These are phyloP conservation scores for Cardiospermum halicacabum DNA, from an alignment of 345 rosid species.

Conservation along the genomic window DNA sequence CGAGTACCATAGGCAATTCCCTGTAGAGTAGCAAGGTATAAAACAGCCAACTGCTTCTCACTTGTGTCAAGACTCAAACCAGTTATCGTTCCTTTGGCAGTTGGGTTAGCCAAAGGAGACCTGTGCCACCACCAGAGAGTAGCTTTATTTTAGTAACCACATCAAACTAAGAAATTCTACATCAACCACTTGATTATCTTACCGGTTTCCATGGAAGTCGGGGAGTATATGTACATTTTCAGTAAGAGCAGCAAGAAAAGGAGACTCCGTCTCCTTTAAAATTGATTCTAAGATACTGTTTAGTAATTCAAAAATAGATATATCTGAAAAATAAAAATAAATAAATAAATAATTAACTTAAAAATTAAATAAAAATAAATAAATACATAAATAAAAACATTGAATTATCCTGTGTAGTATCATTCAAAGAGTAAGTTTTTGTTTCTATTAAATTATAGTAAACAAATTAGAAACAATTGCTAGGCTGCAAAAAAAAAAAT, in stretches of 20 bases:
- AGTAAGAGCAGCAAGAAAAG: slow-evolving; percentile 84
- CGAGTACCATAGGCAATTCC: slow-evolving; percentile 94
- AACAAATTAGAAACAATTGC: not conserved
- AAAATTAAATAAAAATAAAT: slow-evolving; percentile 16
- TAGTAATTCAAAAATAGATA: slow-evolving; percentile 70
- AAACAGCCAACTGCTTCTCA: slow-evolving; percentile 76
- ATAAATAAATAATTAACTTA: not conserved
- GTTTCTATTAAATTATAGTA: not conserved
- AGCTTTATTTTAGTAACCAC: slow-evolving; percentile 1
- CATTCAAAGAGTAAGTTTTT: not conserved
- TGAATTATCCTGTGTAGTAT: no score
- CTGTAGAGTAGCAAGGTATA: slow-evolving; percentile 77
- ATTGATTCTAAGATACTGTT: slow-evolving; percentile 56
- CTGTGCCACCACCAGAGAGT: slow-evolving; percentile 37
- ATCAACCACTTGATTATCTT: slow-evolving; percentile 6
- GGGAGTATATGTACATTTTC: slow-evolving; percentile 76
- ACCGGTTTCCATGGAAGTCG: slow-evolving; percentile 96
- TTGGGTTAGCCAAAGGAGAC: slow-evolving; percentile 92
- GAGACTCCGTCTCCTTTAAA: slow-evolving; percentile 46
- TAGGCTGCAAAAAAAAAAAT: not conserved
- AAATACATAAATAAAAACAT: not conserved
- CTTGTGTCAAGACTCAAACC: slow-evolving; percentile 87
- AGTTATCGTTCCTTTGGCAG: slow-evolving; percentile 69
- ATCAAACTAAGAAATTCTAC: not conserved
- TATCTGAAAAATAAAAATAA: slow-evolving; percentile 40